Evolutionary conservation across 352 stramenopile genomes (phyloP).

Genomic region (Phytophthora lateralis): DNA sequence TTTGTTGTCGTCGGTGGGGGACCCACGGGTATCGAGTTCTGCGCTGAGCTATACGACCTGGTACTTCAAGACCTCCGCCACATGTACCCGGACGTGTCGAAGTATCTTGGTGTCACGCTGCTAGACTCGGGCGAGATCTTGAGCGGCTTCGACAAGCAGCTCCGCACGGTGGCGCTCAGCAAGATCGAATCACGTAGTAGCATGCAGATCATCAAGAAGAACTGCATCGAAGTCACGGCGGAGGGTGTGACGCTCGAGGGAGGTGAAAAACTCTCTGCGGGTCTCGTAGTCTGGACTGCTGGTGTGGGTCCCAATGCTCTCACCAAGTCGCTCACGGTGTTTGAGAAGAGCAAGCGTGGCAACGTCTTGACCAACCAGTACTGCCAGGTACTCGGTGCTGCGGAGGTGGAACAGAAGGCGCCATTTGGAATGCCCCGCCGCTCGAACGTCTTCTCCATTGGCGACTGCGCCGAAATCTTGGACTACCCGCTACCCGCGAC

Average conservation of each 20-base stretch:
- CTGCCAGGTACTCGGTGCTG: constrained; percentile 70
- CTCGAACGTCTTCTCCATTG: constrained; percentile 94
- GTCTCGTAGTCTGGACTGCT: constrained; percentile 80
- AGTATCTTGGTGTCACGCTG: constrained; percentile 70
- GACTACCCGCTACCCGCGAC: constrained; percentile 90
- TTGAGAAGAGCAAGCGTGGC: constrained; percentile 80
- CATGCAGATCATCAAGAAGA: constrained; percentile 84
- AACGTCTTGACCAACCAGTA: constrained; percentile 88
- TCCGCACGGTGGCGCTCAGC: constrained; percentile 72
- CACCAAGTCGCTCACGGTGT: constrained; percentile 74
- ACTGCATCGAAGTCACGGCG: constrained; percentile 68
- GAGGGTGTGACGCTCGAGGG: constrained; percentile 69
- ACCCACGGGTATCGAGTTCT: constrained; percentile 96
- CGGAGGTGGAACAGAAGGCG: constrained; percentile 57
- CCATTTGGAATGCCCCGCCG: constrained; percentile 68
- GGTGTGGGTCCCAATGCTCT: constrained; percentile 82
- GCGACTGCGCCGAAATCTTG: constrained; percentile 92
- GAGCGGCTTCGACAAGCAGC: constrained; percentile 67
- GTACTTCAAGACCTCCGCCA: constrained; percentile 90
- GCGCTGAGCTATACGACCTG: constrained; percentile 95
- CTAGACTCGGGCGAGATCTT: constrained; percentile 78
- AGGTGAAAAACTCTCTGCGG: constrained; percentile 60
- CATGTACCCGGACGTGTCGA: constrained; percentile 79
- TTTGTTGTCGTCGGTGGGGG: constrained; percentile 98
- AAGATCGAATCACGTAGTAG: constrained; percentile 81